phyloP scores from a whole-genome alignment of 306 rosid species.

The Albizia julibrissin region DNA sequence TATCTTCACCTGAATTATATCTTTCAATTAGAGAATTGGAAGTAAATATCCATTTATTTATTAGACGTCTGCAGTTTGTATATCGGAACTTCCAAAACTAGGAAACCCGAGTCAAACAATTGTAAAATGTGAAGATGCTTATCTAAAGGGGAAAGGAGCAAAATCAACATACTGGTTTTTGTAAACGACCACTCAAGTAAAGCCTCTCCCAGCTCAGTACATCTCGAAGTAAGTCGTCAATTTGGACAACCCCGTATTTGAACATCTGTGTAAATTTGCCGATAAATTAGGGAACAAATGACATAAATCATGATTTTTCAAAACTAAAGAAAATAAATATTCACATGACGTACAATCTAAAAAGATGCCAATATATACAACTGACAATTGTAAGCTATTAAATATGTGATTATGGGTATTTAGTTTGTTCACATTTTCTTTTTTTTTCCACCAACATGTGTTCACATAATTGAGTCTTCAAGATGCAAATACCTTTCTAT shows the following conservation, averaged over 20 bases:
- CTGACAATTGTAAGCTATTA: constrained; percentile 8
- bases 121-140: constrained; percentile 12
- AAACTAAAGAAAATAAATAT: not conserved
- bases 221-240: constrained; percentile 80
- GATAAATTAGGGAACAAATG: constrained; percentile 16
- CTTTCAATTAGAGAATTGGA: not conserved
- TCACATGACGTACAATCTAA: not conserved
- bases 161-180: constrained; percentile 73
- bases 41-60: not conserved
- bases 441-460: not conserved
- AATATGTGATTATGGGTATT: constrained; percentile 28
- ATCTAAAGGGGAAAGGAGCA: not conserved
- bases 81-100: constrained; percentile 12
- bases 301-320: not conserved
- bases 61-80: not conserved
- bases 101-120: constrained; percentile 23
- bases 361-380: not conserved
- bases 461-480: constrained; percentile 14
- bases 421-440: not conserved
- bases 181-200: constrained; percentile 92
- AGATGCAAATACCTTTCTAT: constrained; percentile 62
- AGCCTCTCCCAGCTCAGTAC: constrained; percentile 74
- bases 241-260: constrained; percentile 87
- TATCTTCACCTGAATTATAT: not conserved
- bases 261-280: constrained; percentile 56